phyloP scores from a whole-genome alignment of 1,139 yeast species.

The Zhuliangozyma blackwelliae region DNA sequence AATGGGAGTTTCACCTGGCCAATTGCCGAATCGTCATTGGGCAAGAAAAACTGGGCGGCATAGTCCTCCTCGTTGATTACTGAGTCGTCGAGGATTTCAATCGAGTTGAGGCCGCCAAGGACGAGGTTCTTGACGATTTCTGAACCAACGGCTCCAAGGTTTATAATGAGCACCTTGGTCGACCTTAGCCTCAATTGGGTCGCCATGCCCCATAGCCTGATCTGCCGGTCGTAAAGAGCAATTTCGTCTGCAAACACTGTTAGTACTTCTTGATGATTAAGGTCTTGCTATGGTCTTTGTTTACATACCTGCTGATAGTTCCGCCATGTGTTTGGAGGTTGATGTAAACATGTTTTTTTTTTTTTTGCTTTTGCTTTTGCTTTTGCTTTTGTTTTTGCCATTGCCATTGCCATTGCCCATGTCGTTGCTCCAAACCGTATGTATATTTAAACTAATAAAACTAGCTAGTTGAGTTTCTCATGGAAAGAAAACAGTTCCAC shows the following conservation, averaged over 20 bases:
- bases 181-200: slow-evolving; percentile 81
- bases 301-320: too few relatives aligned
- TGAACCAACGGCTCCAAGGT: slow-evolving; percentile 68
- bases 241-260: slow-evolving; percentile 56
- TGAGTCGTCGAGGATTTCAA: slow-evolving; percentile 65
- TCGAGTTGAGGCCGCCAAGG: slow-evolving; percentile 80
- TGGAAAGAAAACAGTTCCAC: slow-evolving; percentile 89
- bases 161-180: slow-evolving; percentile 65
- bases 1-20: slow-evolving; percentile 55
- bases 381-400: too few relatives aligned
- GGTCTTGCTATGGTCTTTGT: too few relatives aligned
- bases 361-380: too few relatives aligned
- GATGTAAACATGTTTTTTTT: too few relatives aligned
- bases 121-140: slow-evolving; percentile 83
- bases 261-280: too few relatives aligned
- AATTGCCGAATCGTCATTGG: slow-evolving; percentile 41
- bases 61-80: slow-evolving; percentile 59
- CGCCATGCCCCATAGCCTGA: slow-evolving; percentile 93
- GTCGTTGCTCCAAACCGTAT: too few relatives aligned
- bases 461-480: slow-evolving; percentile 47
- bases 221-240: slow-evolving; percentile 91
- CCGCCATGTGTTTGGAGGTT: too few relatives aligned
- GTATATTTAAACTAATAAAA: too few relatives aligned
- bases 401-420: too few relatives aligned
- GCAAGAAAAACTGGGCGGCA: slow-evolving; percentile 76